These are phyloP conservation scores for Ulmus americana DNA, from an alignment of 331 rosid species.

Conservation along the genomic window DNA sequence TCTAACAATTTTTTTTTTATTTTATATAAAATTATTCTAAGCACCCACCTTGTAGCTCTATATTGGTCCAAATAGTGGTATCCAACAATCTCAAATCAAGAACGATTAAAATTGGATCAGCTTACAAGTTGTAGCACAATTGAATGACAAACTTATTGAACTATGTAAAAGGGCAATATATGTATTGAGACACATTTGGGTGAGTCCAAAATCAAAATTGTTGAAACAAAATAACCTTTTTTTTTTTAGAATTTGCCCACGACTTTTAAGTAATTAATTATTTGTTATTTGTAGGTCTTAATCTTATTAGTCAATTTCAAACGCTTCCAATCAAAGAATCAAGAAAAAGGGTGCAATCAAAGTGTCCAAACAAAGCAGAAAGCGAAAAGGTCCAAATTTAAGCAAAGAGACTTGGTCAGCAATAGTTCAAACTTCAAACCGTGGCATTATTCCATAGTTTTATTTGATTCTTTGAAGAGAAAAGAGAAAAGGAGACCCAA, in stretches of 20 bases:
- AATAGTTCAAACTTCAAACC: not conserved
- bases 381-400: not conserved
- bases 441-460: too few species aligned
- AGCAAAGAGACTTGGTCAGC: not conserved
- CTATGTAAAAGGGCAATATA: too few species aligned
- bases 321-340: not conserved
- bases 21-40: not conserved
- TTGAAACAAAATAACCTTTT: too few species aligned
- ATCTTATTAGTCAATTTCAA: conserved; percentile 3
- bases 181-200: too few species aligned
- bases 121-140: too few species aligned
- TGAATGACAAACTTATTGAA: too few species aligned
- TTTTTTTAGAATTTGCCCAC: too few species aligned
- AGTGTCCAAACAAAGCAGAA: not conserved
- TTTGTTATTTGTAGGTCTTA: not conserved
- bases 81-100: not conserved
- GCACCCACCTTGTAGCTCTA: not conserved
- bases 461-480: too few species aligned
- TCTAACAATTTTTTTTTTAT: too few species aligned
- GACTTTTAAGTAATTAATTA: too few species aligned
- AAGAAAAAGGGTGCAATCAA: not conserved
- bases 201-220: too few species aligned
- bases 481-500: not conserved
- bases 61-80: not conserved
- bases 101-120: not conserved